Conservation (phyloP, 2,329 filamentous ascomycete species). For the Talaromyces sp. region DNA sequence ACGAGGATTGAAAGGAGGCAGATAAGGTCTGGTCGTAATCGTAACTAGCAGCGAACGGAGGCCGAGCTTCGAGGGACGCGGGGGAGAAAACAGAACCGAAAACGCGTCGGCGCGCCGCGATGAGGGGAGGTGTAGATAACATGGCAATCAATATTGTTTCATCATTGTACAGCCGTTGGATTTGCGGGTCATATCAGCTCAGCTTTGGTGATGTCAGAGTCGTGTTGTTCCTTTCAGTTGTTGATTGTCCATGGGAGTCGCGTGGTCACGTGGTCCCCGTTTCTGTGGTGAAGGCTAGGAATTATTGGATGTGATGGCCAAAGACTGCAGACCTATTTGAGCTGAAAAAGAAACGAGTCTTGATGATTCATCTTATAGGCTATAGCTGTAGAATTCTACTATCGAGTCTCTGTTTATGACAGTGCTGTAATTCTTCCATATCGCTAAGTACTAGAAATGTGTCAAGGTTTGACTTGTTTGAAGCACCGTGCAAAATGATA, state of each 20-base stretch:
- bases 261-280: conserved; percentile 13
- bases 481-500: background rate
- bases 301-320: background rate
- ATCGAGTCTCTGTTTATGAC: background rate
- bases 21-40: conserved; percentile 17
- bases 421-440: background rate
- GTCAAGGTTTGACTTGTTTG: background rate
- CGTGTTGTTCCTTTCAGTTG: conserved; percentile 1
- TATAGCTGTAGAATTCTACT: background rate
- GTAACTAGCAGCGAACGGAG: conserved; percentile 31
- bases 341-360: background rate
- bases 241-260: background rate
- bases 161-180: conserved; percentile 16
- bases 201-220: background rate
- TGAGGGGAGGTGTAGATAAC: conserved; percentile 29
- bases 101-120: conserved; percentile 41
- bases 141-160: conserved; percentile 22
- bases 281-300: no score
- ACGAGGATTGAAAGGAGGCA: conserved; percentile 21
- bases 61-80: conserved; percentile 36
- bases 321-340: background rate
- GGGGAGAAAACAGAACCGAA: conserved; percentile 49
- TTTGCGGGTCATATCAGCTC: background rate
- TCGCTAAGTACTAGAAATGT: background rate
- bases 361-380: no score